Evolutionary conservation across 2,329 filamentous ascomycete species (phyloP).

Genomic region (Penicillium polonicum): DNA sequence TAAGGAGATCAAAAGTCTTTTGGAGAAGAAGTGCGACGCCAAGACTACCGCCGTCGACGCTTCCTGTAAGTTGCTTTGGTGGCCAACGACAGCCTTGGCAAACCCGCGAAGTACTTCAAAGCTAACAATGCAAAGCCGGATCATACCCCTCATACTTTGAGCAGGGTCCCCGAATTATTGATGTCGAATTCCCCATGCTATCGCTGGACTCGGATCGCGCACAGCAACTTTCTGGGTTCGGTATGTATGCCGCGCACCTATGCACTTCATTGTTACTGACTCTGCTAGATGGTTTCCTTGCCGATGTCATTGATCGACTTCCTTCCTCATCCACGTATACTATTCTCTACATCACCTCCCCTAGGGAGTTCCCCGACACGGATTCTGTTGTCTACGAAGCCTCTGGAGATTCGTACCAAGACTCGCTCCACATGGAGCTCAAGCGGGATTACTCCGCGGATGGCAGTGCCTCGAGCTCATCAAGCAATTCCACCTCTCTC

Average conservation of each 20-base stretch:
- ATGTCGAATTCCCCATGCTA: constrained; percentile 47
- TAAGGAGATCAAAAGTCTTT: constrained; percentile 40
- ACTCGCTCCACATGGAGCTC: constrained; percentile 67
- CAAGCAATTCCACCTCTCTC: constrained; percentile 42
- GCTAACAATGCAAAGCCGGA: constrained; percentile 36
- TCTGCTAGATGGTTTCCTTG: constrained; percentile 47
- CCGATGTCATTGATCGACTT: constrained; percentile 48
- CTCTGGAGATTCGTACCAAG: constrained; percentile 54
- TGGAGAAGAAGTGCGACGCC: constrained; percentile 51
- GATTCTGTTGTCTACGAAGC: constrained; percentile 58
- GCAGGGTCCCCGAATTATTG: constrained; percentile 43
- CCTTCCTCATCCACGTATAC: constrained; percentile 63
- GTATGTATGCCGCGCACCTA: constrained; percentile 29
- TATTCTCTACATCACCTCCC: constrained; percentile 71
- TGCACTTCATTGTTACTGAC: constrained; percentile 1
- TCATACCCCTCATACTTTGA: constrained; percentile 40
- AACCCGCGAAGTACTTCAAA: not conserved
- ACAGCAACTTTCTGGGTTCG: constrained; percentile 45
- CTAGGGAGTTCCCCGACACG: constrained; percentile 41
- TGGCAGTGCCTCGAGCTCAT: constrained; percentile 30
- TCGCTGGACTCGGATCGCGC: constrained; percentile 36
- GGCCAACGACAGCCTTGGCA: not conserved
- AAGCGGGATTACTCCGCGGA: constrained; percentile 60
- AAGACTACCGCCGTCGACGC: constrained; percentile 45
- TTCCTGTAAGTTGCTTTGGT: constrained; percentile 35